Base-by-base conservation (phyloP, 78 protist species). In the Goniomonas avonlea region DNA sequence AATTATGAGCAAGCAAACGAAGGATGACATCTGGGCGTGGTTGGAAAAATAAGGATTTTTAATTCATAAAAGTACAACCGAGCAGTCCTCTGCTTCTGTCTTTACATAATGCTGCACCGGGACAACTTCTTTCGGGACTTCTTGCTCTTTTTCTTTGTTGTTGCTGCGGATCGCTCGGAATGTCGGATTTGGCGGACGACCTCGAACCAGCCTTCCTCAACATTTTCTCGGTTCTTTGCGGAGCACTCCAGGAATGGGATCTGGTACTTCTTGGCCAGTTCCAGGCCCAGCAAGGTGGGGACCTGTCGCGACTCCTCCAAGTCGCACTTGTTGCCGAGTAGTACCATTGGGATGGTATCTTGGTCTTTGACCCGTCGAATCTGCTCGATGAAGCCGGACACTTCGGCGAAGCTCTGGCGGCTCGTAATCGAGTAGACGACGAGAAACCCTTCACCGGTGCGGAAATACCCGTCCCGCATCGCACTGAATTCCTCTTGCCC, bases 231-330 rank as follows among this genome's bases (percentile, higher is more conserved):
- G 17, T 43, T 58, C 79, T 88, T 87, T 83, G 95, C 95, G 3
- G 92, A 86, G 23, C 94, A 81, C 48, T 90, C 94, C 40, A 90
- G 39, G 69, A 85, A 94, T 8, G 82, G 80, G 20, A 71, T 39
- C 29, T 59, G 69, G 39, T 83, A 69, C 63, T n/a, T n/a, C n/a
- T n/a, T 47, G 37, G 95, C 94, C 25, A 89, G 80, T 4, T 20
- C 41, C 15, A 61, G 45, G 43, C 84, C 95, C 65, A 89, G 89
- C 0, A 9, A 20, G 27, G 27, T 41, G 25, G 91, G 4, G 21
- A 95, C 91, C 21, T 56, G 53, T 15, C n/a, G n/a, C n/a, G n/a
- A n/a, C n/a, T n/a, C n/a, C n/a, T 50, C 70, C 21, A 77, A 45
- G 32, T 77, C 81, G 25, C 48, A 60, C 34, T 77, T 77, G 70